Base-by-base conservation (phyloP, 768 basidiomycete genomes). In the Lentinula lateritia region DNA sequence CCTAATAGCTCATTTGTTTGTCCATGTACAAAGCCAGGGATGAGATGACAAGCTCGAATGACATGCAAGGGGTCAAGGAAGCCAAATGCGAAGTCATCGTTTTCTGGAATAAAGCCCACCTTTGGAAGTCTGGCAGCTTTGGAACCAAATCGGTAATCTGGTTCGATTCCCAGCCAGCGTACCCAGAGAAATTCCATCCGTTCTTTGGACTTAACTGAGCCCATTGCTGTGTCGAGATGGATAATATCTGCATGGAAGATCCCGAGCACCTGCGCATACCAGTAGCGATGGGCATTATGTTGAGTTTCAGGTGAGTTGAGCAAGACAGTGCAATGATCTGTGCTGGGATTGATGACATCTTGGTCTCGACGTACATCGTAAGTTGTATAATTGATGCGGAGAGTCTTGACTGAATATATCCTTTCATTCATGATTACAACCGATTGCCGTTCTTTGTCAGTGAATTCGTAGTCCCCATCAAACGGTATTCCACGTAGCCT, bases 121-220 rank as follows among this genome's bases (percentile, higher is more conserved):
- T 68, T 70, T 6, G 73, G 73, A 5, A 76, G 66, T 2, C 57
- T 43, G 1, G 67, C 64, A 39, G 59, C 34, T 3, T 54, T 43
- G 34, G 61, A 63, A 12, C 72, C 68, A 50, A 52, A 65, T 3
- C 20, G 57, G 42, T 65, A 58, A 1, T 63, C 62, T 1, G 66
- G 67, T 35, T 74, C 71, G 0, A 46, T 54, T 2, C 71, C 74
- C 32, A 77, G 66, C 78, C 78, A 80, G 0, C 71, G 71, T 3
- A 80, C 70, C 74, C 76, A 78, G 0, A 80, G 65, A 18, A 79
- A 65, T 15, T 76, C 72, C 41, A 75, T 64, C 41, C n/a, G 48
- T 28, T 64, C 50, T 36, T 28, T 39, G 12, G 57, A 9, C 16
- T n/a, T 16, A 41, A 46, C 53, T 45, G 12, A 28, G 9, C 39